Percentiles rank a stretch among this genome's conserved stretches.
phyloP scores from a whole-genome alignment of 257 asterid species.

The Ehretia macrophylla region DNA sequence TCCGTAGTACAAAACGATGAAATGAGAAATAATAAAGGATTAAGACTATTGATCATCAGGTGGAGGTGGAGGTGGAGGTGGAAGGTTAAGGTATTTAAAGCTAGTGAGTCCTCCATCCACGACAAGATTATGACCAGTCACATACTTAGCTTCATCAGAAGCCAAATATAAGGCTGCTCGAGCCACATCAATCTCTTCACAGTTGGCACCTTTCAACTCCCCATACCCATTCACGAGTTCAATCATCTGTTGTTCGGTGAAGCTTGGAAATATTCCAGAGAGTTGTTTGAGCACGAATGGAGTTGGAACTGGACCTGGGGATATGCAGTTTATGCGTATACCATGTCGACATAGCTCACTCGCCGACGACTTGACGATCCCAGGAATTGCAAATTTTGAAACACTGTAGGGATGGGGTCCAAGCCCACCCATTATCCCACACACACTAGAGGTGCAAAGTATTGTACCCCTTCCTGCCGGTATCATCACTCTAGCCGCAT shows the following conservation, averaged over 20 bases:
- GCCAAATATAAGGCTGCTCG: conserved; percentile 27
- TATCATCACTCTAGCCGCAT: conserved; percentile 42
- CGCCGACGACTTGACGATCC: conserved; percentile 21
- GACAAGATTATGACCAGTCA: conserved; percentile 33
- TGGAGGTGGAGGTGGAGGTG: background rate
- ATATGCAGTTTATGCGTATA: conserved; percentile 35
- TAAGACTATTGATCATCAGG: no score
- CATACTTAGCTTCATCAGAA: conserved; percentile 32
- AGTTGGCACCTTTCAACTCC: conserved; percentile 17
- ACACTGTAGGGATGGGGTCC: conserved; percentile 23
- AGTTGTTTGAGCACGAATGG: background rate
- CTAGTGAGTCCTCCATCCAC: conserved; percentile 42
- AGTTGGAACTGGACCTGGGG: conserved; percentile 26
- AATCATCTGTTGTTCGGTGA: conserved; percentile 11
- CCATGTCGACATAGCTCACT: conserved; percentile 33
- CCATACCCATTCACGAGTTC: conserved; percentile 9
- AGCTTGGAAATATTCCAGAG: background rate
- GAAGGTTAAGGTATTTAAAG: background rate
- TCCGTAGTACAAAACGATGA: no score
- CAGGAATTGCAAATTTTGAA: conserved; percentile 32
- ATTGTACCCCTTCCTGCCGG: conserved; percentile 28
- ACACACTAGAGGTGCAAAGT: conserved; percentile 21
- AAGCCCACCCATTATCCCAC: conserved; percentile 16
- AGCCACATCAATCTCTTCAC: conserved; percentile 26
- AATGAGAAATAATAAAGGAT: no score